phyloP scores from a whole-genome alignment of 2,329 filamentous ascomycete genomes.

The Cladophialophora psammophila region DNA sequence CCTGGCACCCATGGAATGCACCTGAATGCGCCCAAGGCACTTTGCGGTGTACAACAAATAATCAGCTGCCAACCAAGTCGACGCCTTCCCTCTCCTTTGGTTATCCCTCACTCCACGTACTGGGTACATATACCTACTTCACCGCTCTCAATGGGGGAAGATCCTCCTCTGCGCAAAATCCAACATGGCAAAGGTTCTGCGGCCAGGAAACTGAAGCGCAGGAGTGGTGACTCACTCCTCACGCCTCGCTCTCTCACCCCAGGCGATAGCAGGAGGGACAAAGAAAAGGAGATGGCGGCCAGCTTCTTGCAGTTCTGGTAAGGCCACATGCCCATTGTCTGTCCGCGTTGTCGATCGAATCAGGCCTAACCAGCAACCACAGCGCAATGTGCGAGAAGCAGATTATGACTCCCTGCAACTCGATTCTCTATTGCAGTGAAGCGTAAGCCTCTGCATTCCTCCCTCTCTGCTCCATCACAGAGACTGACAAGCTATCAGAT shows the following conservation, averaged over 20 bases:
- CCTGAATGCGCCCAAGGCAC: background rate
- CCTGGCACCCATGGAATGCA: conserved; percentile 15
- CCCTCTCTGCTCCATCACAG: conserved; percentile 13
- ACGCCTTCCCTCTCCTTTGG: background rate
- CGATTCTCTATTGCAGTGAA: conserved; percentile 70
- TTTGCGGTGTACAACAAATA: conserved; percentile 17
- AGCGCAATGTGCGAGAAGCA: conserved; percentile 72
- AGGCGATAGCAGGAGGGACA: conserved; percentile 36
- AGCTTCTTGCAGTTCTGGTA: conserved; percentile 57
- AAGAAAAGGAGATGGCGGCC: conserved; percentile 48
- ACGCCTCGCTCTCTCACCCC: conserved; percentile 20
- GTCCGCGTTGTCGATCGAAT: background rate
- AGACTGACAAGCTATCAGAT: conserved; percentile 44
- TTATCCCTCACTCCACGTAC: conserved; percentile 14
- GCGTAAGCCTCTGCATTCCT: conserved; percentile 54
- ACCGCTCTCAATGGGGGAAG: conserved; percentile 35
- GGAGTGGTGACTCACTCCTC: conserved; percentile 28
- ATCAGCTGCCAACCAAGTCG: conserved; percentile 20
- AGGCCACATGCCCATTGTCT: conserved; percentile 33
- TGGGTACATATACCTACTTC: conserved; percentile 23
- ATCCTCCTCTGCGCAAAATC: conserved; percentile 11
- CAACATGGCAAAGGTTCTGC: conserved; percentile 28
- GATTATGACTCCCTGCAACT: conserved; percentile 67
- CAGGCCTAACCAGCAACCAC: conserved; percentile 39
- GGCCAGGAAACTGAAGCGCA: conserved; percentile 31